Evolutionary conservation across 2,329 filamentous ascomycete genomes (phyloP).

Genomic region (Ambrosiella cleistominuta): DNA sequence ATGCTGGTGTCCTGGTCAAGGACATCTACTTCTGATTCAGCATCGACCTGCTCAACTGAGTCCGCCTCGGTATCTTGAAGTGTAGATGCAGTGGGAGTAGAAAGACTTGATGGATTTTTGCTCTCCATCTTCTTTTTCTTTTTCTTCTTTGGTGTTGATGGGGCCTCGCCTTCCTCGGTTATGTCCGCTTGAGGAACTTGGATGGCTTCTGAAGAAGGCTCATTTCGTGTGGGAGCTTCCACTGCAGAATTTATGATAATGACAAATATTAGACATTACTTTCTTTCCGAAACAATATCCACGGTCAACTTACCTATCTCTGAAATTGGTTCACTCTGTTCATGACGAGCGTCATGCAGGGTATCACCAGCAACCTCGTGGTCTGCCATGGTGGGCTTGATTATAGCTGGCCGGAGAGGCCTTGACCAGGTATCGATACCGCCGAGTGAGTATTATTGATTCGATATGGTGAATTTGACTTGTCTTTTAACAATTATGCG

Average conservation of each 20-base stretch:
- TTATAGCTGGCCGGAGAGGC: background rate
- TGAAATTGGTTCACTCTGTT: no score
- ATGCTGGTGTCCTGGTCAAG: background rate
- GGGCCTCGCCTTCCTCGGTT: background rate
- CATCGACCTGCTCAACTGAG: background rate
- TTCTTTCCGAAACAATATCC: background rate
- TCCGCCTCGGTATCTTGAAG: background rate
- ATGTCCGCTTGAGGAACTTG: background rate
- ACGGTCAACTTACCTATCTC: background rate
- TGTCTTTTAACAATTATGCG: no score
- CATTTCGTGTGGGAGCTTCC: background rate
- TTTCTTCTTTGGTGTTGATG: conserved; percentile 6
- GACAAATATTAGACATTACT: background rate
- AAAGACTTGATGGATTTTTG: conserved; percentile 2
- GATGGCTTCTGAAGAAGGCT: background rate
- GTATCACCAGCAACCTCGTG: background rate
- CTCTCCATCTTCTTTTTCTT: conserved; percentile 10
- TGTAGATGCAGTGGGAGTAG: background rate
- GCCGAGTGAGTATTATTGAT: no score
- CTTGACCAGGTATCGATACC: background rate
- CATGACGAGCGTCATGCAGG: background rate
- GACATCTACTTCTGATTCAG: background rate
- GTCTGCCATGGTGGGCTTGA: background rate
- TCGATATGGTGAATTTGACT: no score
- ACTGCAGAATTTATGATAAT: background rate